These are phyloP conservation scores for Zygosaccharomyces bisporus DNA, from an alignment of 805 yeast species.

Conservation along the genomic window DNA sequence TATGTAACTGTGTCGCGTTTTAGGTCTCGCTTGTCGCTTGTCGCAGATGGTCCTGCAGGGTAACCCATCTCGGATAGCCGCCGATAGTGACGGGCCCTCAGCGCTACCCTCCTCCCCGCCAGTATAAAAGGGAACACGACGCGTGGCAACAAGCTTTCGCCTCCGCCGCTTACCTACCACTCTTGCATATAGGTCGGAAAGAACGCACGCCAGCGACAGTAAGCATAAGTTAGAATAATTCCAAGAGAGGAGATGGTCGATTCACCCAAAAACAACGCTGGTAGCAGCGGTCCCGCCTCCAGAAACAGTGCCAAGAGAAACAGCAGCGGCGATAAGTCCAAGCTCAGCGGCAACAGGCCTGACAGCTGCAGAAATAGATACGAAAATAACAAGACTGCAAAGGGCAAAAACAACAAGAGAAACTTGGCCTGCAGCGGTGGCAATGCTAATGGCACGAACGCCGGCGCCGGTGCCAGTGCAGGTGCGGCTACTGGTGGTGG, in stretches of 20 bases:
- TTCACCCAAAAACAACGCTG: not conserved
- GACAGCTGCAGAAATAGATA: not conserved
- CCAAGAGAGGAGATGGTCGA: constrained; percentile 3
- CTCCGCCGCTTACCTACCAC: not conserved
- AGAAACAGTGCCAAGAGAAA: constrained; percentile 1
- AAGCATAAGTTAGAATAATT: too few species aligned
- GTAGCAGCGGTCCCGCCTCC: not conserved
- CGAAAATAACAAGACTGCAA: constrained; percentile 3
- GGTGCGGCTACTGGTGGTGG: too few species aligned
- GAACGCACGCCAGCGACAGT: too few species aligned
- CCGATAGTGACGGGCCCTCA: not conserved
- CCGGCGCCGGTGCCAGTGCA: too few species aligned
- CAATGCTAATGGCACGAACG: not conserved
- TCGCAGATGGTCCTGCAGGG: not conserved
- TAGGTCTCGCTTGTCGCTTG: not conserved
- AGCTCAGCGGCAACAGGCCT: constrained; percentile 3
- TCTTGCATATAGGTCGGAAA: too few species aligned
- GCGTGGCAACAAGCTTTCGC: not conserved
- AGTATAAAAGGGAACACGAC: not conserved
- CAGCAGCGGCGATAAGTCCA: not conserved
- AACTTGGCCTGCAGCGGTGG: not conserved
- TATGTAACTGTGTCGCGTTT: not conserved
- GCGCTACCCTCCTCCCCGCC: not conserved
- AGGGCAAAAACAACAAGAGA: constrained; percentile 1
- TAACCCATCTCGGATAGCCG: constrained; percentile 4